Evolutionary conservation across 2,329 filamentous ascomycete species (phyloP), one percentile per base, ranked within the genome.

Genomic region (Hypoxylon sp.): DNA sequence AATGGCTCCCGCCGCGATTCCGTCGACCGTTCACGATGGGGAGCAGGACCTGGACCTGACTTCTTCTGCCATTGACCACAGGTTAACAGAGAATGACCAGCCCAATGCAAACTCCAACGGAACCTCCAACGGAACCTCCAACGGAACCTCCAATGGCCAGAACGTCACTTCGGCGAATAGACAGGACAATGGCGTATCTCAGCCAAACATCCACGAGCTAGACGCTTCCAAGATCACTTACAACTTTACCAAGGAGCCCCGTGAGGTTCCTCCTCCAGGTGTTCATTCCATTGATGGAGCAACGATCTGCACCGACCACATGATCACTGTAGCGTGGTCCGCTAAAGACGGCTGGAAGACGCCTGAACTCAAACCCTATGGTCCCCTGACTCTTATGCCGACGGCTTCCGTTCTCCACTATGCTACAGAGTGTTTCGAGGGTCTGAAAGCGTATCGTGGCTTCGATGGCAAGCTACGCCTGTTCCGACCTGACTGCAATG

Each of bases 231-330:
- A 86, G 77, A 83, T 91, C 74, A 86, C 79, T 64, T 86, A 88
- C 82, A 86, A 81, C 31, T 74, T 78, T 51, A 76, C 75, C 30
- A 69, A 77, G 57, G 61, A 70, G 17, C 72, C 75, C 14, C 70
- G 75, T 2, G 76, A 79, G 17, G 60, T 77, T 20, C 74, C 77
- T 11, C 61, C 74, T 10, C 61, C 72, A 14, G 79, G 78, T 11
- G 67, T 78, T 33, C 73, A 73, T 51, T 74, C 69, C 14, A 65
- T 74, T 57, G 73, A 84, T 56, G 85, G 83, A 72, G 72, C 76
- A 68, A 88, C 85, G 70, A 82, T 89, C 77, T 88, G 86, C 84
- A 94, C 92, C 70, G 94, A 98, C 85, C 95, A 98, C 85, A 97
- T 97, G 94, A 84, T 92, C 70, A 89, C 88, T 56, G 88, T 83